phyloP scores from a whole-genome alignment of 1,284 basidiomycete genomes.

The Pholiota adiposa region DNA sequence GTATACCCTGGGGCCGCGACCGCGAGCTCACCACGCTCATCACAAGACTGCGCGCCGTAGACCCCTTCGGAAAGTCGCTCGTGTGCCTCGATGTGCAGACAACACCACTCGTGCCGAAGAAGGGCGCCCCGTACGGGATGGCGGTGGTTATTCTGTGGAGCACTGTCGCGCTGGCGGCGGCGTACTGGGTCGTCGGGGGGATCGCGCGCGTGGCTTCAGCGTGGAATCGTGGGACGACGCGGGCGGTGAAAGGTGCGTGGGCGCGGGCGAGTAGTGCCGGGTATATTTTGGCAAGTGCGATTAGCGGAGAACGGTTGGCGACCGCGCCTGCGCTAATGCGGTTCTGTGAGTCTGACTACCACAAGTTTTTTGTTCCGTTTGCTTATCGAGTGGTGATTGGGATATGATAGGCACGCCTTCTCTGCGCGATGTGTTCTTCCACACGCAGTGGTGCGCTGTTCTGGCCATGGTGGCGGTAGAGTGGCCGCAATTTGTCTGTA shows the following conservation, averaged over 20 bases:
- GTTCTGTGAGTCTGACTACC: conserved; percentile 61
- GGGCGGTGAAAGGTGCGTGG: conserved; percentile 64
- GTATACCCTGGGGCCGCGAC: conserved; percentile 69
- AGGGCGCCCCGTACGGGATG: conserved; percentile 65
- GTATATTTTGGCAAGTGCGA: conserved; percentile 88
- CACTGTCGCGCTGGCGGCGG: conserved; percentile 76
- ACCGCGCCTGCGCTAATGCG: conserved; percentile 86
- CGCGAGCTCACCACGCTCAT: conserved; percentile 84
- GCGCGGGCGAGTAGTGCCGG: conserved; percentile 77
- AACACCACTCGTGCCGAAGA: conserved; percentile 72
- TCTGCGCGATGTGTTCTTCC: conserved; percentile 89
- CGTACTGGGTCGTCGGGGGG: conserved; percentile 83
- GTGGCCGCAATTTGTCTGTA: conserved; percentile 93
- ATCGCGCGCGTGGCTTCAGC: conserved; percentile 84
- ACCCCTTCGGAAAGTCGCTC: conserved; percentile 80
- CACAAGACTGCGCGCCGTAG: conserved; percentile 87
- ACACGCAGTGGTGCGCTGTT: conserved; percentile 89
- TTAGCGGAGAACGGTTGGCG: conserved; percentile 89
- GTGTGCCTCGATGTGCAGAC: conserved; percentile 82
- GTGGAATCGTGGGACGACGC: conserved; percentile 71
- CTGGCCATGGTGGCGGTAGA: conserved; percentile 92
- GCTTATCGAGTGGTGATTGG: conserved; percentile 18
- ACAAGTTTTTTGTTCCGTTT: conserved; percentile 10
- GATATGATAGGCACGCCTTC: conserved; percentile 82
- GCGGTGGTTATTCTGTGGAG: conserved; percentile 84